Evolutionary conservation across 805 yeast genomes (phyloP), one percentile per base, ranked within the genome.

Genomic region (Wickerhamiella alocasiicola): DNA sequence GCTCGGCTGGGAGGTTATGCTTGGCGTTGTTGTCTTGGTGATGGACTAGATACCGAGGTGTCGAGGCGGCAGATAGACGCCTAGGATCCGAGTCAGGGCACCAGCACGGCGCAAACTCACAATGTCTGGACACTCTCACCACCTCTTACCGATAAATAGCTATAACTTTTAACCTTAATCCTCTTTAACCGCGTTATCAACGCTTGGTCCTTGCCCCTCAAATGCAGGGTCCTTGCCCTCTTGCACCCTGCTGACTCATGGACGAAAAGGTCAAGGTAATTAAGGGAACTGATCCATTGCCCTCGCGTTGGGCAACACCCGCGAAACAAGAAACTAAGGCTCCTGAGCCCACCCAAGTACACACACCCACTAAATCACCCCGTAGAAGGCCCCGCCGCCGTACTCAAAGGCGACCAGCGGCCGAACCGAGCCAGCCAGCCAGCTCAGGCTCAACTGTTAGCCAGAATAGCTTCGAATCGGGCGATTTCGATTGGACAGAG

Each of bases 401-500:
- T 13, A 36, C 17, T 26, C 33, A 24, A 3, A 36, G 18, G 20
- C 30, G 17, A 9, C 11, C 28, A 15, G 38, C 31, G 6, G 19
- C 29, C 7, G 31, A 27, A 6, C 19, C 39, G 4, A 12, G 25
- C 15, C 26, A 27, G 17, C 15, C 31, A 4, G 28, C 31, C 4
- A 25, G 23, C 18, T 15, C 33, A 5, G 24, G 18, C 4, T 36
- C 39, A 18, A 13, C 18, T n/a, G 15, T n/a, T 17, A 16, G 31
- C 5, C 31, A 15, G 13, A 6, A 16, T 6, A 20, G 26, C 20
- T 6, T 15, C n/a, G 27, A 15, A 11, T 17, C 27, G n/a, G 31
- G 15, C 6, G 26, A 17, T 12, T 36, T 27, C 28, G 39, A 36
- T 20, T 36, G 39, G 39, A 27, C 39, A 2, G 39, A 36, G 6